Base-by-base conservation (phyloP, 2,329 filamentous ascomycete genomes). In the Alternaria infectoria region DNA sequence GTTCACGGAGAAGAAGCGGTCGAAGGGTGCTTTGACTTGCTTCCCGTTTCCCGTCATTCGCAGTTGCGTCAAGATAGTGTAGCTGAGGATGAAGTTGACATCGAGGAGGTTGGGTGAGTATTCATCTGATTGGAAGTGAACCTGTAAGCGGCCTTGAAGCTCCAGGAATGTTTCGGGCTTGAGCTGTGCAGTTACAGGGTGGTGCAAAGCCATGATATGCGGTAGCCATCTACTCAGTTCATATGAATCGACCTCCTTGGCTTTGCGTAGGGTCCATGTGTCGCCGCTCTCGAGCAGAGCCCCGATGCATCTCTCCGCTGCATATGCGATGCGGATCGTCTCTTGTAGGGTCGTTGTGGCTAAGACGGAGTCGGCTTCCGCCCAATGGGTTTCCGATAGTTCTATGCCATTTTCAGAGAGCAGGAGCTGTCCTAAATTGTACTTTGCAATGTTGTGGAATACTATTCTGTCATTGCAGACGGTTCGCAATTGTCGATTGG, bases 191-290 rank as follows among this genome's bases (percentile, higher is more conserved):
- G 58, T 28, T 3, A 51, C 62, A 19, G 70, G 67, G 54, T 73
- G 65, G n/a, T 65, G 65, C 10, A 71, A 50, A 25, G 64, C 66
- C 8, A 71, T 23, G 25, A 74, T 50, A 9, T 73, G 71, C 13
- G 72, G 72, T 8, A 75, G 59, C 73, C 70, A 72, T 11, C 68
- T 54, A 13, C 52, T 55, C 13, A 73, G 19, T 17, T 68, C 67
- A 10, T 32, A 57, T 6, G 40, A 36, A 7, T 25, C 52, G 5
- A 49, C 28, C 2, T 21, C 28, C n/a, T 56, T 52, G 11, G 50
- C 51, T n/a, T 44, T 54, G 19, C 26, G 13, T 21, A 62, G 17
- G 36, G 55, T 32, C 61, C 57, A 61, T 13, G 21, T 43, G 30
- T 52, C 23, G 21, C 40, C 57, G 3, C 26, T 26, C 17, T 26